Conservation (phyloP, 352 stramenopile species). For the Pythium apleroticum region DNA sequence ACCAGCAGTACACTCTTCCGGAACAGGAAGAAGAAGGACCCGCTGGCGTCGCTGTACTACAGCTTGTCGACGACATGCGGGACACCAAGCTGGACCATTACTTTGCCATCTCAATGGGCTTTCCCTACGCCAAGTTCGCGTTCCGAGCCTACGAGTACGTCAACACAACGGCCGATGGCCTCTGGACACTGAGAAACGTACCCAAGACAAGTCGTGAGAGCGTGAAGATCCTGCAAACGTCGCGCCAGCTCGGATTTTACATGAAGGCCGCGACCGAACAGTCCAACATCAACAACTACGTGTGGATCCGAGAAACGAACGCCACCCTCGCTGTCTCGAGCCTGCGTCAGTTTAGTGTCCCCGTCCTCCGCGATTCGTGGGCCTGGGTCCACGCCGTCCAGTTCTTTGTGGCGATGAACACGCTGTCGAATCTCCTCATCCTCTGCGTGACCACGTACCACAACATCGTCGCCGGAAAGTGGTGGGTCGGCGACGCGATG, state of each 20-base stretch:
- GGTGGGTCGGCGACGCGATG: slow-evolving; percentile 19
- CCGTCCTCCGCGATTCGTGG: slow-evolving; percentile 38
- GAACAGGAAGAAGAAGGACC: slow-evolving; percentile 14
- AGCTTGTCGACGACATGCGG: slow-evolving; percentile 25
- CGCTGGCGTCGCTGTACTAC: slow-evolving; percentile 13
- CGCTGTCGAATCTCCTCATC: slow-evolving; percentile 3
- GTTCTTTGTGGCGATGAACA: slow-evolving; percentile 32
- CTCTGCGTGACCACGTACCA: slow-evolving; percentile 31
- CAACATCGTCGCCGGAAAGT: slow-evolving; percentile 14
- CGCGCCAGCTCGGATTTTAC: slow-evolving; percentile 13
- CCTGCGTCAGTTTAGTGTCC: background rate
- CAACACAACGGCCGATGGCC: background rate
- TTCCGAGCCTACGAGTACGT: slow-evolving; percentile 20
- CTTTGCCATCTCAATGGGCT: slow-evolving; percentile 21
- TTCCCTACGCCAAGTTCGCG: slow-evolving; percentile 17
- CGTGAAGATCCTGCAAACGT: slow-evolving; percentile 3
- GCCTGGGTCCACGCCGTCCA: slow-evolving; percentile 52
- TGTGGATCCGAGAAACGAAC: background rate
- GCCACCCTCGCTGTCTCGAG: background rate
- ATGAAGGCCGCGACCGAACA: slow-evolving; percentile 17
- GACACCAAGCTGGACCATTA: slow-evolving; percentile 4
- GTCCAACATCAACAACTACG: slow-evolving; percentile 18
- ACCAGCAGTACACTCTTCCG: slow-evolving; percentile 25
- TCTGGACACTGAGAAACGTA: slow-evolving; percentile 15
- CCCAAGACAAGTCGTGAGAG: slow-evolving; percentile 3